phyloP scores from a whole-genome alignment of 169 alveolate species.

The Plasmodium vivax region DNA sequence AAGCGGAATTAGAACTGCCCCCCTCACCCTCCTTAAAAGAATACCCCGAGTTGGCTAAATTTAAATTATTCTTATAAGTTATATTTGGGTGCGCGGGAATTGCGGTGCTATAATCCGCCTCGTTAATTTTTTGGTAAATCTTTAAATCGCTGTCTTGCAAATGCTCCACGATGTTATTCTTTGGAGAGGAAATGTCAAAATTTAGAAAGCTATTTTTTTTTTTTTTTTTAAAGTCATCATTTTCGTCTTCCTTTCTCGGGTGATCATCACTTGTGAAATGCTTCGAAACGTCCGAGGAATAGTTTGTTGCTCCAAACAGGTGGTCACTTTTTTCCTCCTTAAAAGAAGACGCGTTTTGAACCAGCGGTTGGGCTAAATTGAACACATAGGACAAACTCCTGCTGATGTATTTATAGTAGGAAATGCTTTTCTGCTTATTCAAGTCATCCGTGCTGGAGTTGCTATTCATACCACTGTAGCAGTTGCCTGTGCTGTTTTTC shows the following conservation, averaged over 20 bases:
- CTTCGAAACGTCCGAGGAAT: background rate
- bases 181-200: conserved; percentile 44
- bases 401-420: conserved; percentile 66
- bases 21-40: conserved; percentile 1
- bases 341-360: conserved; percentile 9
- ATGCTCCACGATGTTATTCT: conserved; percentile 57
- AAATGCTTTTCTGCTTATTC: conserved; percentile 50
- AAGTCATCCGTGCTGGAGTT: background rate
- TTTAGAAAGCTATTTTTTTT: conserved; percentile 37
- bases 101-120: conserved; percentile 47
- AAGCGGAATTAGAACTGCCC: conserved; percentile 11
- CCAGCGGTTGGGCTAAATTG: conserved; percentile 63
- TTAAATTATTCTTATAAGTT: conserved; percentile 56
- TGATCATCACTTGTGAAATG: background rate
- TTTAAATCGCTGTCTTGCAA: conserved; percentile 73
- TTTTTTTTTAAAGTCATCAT: background rate
- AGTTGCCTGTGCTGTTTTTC: background rate
- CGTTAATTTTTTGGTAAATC: conserved; percentile 65
- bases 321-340: conserved; percentile 17
- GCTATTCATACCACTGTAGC: background rate
- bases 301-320: background rate
- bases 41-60: conserved; percentile 35
- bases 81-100: conserved; percentile 45
- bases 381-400: conserved; percentile 52
- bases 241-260: background rate